Evolutionary conservation across 176 grass and related monocot species (phyloP).

Genomic region (Musa acuminata): DNA sequence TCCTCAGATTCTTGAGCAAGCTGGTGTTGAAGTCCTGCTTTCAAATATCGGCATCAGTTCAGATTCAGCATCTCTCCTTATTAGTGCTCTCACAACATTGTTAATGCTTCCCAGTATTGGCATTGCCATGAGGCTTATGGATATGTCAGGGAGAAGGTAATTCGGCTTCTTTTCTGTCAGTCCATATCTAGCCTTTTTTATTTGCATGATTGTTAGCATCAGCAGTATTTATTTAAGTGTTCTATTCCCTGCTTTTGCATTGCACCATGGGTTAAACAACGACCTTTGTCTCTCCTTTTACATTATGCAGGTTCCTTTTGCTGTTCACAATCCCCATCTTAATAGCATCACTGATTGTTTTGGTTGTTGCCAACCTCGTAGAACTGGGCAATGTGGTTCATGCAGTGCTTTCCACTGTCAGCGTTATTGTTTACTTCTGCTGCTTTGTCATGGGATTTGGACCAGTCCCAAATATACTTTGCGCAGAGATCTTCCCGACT

Average conservation of each 20-base stretch:
- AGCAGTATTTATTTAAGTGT: background rate
- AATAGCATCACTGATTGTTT: slow-evolving; percentile 59
- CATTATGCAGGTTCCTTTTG: slow-evolving; percentile 55
- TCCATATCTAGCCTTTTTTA: slow-evolving; percentile 8
- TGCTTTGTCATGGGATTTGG: slow-evolving; percentile 90
- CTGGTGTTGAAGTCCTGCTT: slow-evolving; percentile 73
- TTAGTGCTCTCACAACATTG: slow-evolving; percentile 77
- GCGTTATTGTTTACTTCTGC: slow-evolving; percentile 80
- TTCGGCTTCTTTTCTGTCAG: slow-evolving; percentile 6
- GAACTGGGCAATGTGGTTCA: slow-evolving; percentile 48
- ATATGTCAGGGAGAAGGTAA: slow-evolving; percentile 84
- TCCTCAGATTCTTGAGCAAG: slow-evolving; percentile 86
- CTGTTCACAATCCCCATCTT: slow-evolving; percentile 72
- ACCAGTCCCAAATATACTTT: slow-evolving; percentile 79
- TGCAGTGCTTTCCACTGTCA: slow-evolving; percentile 57
- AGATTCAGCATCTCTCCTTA: slow-evolving; percentile 70
- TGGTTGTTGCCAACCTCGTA: slow-evolving; percentile 62
- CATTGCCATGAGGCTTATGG: slow-evolving; percentile 90
- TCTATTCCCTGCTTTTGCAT: background rate
- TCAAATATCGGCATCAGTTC: slow-evolving; percentile 74
- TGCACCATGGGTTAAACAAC: background rate
- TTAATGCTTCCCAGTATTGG: slow-evolving; percentile 91
- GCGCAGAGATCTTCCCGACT: slow-evolving; percentile 81
- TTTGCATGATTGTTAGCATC: background rate
- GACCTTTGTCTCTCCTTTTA: background rate